These are phyloP conservation scores for Pseudopithomyces chartarum DNA, from an alignment of 2,329 filamentous ascomycete species.

Conservation along the genomic window DNA sequence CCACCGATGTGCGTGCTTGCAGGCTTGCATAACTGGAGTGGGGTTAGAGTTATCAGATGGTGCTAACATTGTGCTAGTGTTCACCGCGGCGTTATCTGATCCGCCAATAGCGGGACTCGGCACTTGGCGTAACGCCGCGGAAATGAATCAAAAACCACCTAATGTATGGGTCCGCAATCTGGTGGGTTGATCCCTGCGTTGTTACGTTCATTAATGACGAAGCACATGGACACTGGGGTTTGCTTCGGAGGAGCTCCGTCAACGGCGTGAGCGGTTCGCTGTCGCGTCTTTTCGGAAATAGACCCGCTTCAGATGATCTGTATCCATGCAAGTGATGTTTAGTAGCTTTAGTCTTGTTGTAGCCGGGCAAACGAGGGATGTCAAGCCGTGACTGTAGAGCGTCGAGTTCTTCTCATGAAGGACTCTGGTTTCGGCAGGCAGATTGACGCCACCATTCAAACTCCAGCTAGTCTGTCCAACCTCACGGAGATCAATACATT, in stretches of 20 bases:
- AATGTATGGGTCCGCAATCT: not conserved
- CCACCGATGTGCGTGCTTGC: slow-evolving; percentile 15
- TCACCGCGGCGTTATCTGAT: slow-evolving; percentile 34
- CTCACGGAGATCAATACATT: not conserved
- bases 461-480: not conserved
- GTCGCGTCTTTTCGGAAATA: not conserved
- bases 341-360: not conserved
- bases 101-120: slow-evolving; percentile 27
- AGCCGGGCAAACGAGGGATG: not conserved
- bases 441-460: not conserved
- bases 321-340: not conserved
- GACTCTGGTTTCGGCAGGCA: slow-evolving; percentile 15
- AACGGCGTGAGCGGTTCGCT: slow-evolving; percentile 4
- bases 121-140: slow-evolving; percentile 7
- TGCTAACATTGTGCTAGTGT: slow-evolving; percentile 20
- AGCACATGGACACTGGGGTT: not conserved
- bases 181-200: not conserved
- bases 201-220: slow-evolving; percentile 6
- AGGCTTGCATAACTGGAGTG: slow-evolving; percentile 5
- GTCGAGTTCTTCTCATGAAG: slow-evolving; percentile 30
- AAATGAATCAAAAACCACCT: slow-evolving; percentile 7
- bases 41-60: slow-evolving; percentile 41
- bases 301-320: not conserved
- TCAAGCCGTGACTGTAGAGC: slow-evolving; percentile 1
- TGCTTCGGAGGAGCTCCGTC: not conserved